Evolutionary conservation across 2,329 filamentous ascomycete genomes (phyloP).

Genomic region (Hawksworthiomyces lignivorus): DNA sequence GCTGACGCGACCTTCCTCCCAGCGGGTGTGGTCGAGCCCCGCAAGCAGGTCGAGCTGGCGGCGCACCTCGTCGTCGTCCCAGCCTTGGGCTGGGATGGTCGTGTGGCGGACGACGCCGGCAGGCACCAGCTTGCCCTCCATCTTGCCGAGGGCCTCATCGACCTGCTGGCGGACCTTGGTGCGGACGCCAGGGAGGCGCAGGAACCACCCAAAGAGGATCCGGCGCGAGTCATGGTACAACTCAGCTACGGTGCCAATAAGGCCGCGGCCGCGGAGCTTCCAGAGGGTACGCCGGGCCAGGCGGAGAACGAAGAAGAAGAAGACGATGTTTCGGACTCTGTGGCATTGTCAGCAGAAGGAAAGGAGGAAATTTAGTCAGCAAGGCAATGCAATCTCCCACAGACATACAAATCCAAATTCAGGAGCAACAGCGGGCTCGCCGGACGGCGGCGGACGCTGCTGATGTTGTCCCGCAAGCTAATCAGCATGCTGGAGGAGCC

Average conservation of each 20-base stretch:
- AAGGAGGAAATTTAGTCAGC: too few species aligned
- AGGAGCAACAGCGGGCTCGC: conserved; percentile 50
- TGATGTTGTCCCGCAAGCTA: conserved; percentile 61
- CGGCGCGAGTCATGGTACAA: conserved; percentile 65
- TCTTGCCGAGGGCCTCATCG: conserved; percentile 66
- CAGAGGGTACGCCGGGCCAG: conserved; percentile 73
- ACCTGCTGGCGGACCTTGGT: conserved; percentile 80
- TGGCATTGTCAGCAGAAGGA: too few species aligned
- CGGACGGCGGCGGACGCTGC: conserved; percentile 50
- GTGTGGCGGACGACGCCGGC: conserved; percentile 60
- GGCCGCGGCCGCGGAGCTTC: conserved; percentile 80
- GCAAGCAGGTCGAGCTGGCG: conserved; percentile 72
- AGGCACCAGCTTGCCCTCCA: conserved; percentile 78
- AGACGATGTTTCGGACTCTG: conserved; percentile 79
- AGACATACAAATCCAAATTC: conserved; percentile 61
- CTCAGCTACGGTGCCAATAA: conserved; percentile 70
- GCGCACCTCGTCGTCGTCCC: conserved; percentile 69
- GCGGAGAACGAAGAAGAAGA: conserved; percentile 79
- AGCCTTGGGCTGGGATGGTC: conserved; percentile 73
- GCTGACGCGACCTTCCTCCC: conserved; percentile 93
- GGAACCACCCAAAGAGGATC: conserved; percentile 74
- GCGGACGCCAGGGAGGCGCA: conserved; percentile 79
- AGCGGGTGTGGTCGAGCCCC: conserved; percentile 85
- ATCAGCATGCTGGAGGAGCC: conserved; percentile 64
- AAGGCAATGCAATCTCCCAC: too few species aligned